phyloP scores from a whole-genome alignment of 306 rosid genomes.

The Cucurbita pepo region DNA sequence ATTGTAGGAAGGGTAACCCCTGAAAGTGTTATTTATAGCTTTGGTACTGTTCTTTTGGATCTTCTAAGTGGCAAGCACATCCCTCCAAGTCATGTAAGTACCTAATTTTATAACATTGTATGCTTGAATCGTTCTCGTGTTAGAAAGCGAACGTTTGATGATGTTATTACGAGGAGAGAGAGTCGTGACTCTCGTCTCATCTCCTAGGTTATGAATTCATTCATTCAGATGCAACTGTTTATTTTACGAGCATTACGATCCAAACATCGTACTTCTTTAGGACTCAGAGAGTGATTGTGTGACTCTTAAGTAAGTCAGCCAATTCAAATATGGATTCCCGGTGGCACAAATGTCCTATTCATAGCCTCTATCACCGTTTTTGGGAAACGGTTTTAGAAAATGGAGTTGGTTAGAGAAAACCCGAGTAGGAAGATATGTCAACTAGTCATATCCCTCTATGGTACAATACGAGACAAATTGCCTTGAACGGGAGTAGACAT shows the following conservation, averaged over 20 bases:
- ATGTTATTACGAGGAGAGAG: neutral
- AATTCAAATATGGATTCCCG: too few species aligned
- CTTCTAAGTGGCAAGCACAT: conserved; percentile 79
- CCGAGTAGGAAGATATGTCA: too few species aligned
- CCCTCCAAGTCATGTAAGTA: conserved; percentile 75
- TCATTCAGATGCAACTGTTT: neutral
- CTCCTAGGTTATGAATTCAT: neutral
- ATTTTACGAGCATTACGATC: neutral
- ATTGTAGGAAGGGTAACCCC: conserved; percentile 88
- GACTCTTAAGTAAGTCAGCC: too few species aligned
- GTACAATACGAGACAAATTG: too few species aligned
- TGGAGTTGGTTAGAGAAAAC: too few species aligned
- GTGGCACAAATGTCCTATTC: too few species aligned
- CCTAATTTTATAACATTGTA: neutral
- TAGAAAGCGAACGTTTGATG: neutral
- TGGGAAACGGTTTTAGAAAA: too few species aligned
- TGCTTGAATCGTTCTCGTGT: neutral
- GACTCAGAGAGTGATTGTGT: too few species aligned
- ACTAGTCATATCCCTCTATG: too few species aligned
- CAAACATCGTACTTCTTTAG: neutral
- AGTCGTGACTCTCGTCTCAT: neutral
- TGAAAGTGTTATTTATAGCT: conserved; percentile 94
- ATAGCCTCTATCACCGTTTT: too few species aligned
- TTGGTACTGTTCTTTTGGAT: conserved; percentile 89
- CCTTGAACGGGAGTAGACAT: too few species aligned